A percentile compares a stretch with the other conserved stretches of the same genome.
Conservation (phyloP, 2,329 filamentous ascomycete species). For the Botrytis aclada region DNA sequence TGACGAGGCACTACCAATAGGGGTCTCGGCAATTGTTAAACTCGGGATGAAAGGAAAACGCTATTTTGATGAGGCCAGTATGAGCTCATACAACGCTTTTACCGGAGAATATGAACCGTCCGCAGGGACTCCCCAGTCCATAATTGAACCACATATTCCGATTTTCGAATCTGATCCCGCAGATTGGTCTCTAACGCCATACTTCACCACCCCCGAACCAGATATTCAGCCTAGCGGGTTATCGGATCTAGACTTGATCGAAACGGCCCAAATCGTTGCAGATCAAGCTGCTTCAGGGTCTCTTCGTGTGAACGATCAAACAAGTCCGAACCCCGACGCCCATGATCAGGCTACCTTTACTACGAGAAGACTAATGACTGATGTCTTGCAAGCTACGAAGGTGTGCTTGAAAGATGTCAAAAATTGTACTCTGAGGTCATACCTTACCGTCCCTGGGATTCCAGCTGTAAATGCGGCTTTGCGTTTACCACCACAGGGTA, state of each 20-base stretch:
- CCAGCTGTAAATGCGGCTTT: constrained; percentile 52
- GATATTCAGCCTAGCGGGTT: constrained; percentile 31
- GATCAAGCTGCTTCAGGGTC: constrained; percentile 62
- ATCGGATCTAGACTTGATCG: constrained; percentile 60
- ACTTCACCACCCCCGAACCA: constrained; percentile 60
- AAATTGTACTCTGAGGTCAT: constrained; percentile 46
- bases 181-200: constrained; percentile 47
- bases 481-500: constrained; percentile 41
- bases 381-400: constrained; percentile 46
- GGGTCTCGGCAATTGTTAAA: constrained; percentile 50
- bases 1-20: constrained; percentile 51
- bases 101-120: constrained; percentile 33
- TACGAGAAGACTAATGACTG: constrained; percentile 40
- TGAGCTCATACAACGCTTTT: constrained; percentile 34
- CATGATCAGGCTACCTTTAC: constrained; percentile 22
- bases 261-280: constrained; percentile 67
- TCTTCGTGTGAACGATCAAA: constrained; percentile 32
- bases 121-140: constrained; percentile 30
- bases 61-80: constrained; percentile 32
- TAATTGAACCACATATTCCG: constrained; percentile 31
- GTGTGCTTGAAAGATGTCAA: constrained; percentile 44
- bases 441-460: constrained; percentile 57
- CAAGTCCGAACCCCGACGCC: constrained; percentile 11
- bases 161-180: constrained; percentile 37
- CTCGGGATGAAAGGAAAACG: constrained; percentile 37